These are phyloP conservation scores for Boletus bicolor DNA, from an alignment of 768 basidiomycete genomes.

Conservation along the genomic window DNA sequence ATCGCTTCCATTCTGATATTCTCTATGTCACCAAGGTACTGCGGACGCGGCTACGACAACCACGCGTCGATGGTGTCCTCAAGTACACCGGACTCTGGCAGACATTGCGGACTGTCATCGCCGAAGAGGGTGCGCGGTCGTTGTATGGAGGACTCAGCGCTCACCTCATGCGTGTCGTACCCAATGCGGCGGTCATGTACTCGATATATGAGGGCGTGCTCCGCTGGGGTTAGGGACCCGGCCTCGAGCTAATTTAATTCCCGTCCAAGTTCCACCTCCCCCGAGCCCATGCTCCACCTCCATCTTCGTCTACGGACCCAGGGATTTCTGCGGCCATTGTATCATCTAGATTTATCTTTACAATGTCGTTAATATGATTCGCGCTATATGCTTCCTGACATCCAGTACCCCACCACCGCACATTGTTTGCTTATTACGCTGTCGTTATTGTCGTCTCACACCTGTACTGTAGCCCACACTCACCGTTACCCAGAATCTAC, in stretches of 20 bases:
- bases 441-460: conserved; percentile 9
- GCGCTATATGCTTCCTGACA: neutral
- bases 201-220: conserved; percentile 87
- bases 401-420: conserved; percentile 7
- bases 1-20: neutral
- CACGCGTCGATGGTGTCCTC: conserved; percentile 67
- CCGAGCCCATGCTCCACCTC: neutral
- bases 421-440: conserved; percentile 15
- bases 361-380: conserved; percentile 12
- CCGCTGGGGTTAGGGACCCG: conserved; percentile 43
- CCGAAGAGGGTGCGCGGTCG: conserved; percentile 84
- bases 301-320: neutral
- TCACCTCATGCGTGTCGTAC: conserved; percentile 94
- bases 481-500: conserved; percentile 23
- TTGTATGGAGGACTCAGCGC: conserved; percentile 92
- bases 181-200: conserved; percentile 97
- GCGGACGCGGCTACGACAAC: conserved; percentile 90
- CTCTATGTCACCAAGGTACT: conserved; percentile 55
- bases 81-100: conserved; percentile 88
- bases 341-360: conserved; percentile 17
- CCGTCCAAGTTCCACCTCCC: neutral
- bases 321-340: neutral
- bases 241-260: too few relatives aligned
- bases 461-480: conserved; percentile 21
- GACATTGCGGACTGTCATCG: conserved; percentile 78